phyloP scores from a whole-genome alignment of 2,329 filamentous ascomycete species.

The Aspergillaceae sp. region DNA sequence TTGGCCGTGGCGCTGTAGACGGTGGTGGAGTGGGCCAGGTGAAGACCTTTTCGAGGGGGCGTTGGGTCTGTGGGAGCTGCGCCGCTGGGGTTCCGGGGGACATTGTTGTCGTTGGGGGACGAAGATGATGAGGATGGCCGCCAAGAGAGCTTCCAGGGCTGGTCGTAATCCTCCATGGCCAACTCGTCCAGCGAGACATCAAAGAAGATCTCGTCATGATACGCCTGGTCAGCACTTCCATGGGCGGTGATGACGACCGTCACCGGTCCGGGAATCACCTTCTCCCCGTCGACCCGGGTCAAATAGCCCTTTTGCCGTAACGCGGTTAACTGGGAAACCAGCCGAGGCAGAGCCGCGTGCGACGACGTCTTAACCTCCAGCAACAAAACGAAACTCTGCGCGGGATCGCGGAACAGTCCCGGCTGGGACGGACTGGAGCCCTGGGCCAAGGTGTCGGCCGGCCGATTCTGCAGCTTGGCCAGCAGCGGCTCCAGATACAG shows the following conservation, averaged over 20 bases:
- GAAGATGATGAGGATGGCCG: constrained; percentile 5
- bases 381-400: constrained; percentile 15
- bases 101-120: background rate
- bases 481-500: constrained; percentile 18
- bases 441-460: background rate
- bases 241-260: constrained; percentile 17
- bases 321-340: constrained; percentile 11
- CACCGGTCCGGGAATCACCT: constrained; percentile 13
- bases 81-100: too few relatives aligned
- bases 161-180: constrained; percentile 4
- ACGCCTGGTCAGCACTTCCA: background rate
- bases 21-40: background rate
- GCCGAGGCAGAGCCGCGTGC: constrained; percentile 9
- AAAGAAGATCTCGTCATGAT: constrained; percentile 6
- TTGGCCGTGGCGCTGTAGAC: constrained; percentile 7
- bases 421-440: background rate
- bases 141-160: background rate
- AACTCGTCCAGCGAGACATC: constrained; percentile 9
- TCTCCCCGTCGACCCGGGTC: constrained; percentile 13
- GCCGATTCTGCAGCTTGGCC: constrained; percentile 8
- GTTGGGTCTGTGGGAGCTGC: background rate
- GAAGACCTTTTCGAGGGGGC: background rate
- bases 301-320: constrained; percentile 16
- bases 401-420: constrained; percentile 4
- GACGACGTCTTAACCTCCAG: constrained; percentile 15